Conservation (phyloP, 2,329 filamentous ascomycete species). For the Sporothrix humicola region DNA sequence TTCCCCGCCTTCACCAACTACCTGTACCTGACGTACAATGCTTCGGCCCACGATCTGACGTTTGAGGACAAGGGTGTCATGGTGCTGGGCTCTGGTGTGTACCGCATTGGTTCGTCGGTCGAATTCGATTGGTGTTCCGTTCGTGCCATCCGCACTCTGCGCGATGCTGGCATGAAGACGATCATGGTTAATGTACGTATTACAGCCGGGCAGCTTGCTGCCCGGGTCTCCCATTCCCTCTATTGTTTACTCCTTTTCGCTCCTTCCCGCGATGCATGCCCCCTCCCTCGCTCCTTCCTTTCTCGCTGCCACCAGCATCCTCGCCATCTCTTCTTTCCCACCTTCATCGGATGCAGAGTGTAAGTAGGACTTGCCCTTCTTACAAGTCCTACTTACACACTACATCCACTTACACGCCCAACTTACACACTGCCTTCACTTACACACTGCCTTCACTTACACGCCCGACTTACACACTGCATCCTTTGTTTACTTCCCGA, state of each 20-base stretch:
- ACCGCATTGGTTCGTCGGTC: conserved; percentile 95
- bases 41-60: conserved; percentile 77
- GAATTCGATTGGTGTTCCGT: conserved; percentile 99
- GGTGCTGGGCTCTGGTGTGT: conserved; percentile 95
- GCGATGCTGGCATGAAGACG: conserved; percentile 85
- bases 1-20: conserved; percentile 97
- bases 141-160: conserved; percentile 86
- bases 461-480: no score
- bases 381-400: no score
- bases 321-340: no score
- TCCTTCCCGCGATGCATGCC: not conserved
- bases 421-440: no score
- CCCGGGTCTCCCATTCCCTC: not conserved
- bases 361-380: no score
- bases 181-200: conserved; percentile 78
- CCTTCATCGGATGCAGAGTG: no score
- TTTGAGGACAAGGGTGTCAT: conserved; percentile 94
- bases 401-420: no score
- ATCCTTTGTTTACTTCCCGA: no score
- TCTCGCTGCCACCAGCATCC: no score
- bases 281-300: not conserved
- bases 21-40: conserved; percentile 95
- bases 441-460: no score
- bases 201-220: conserved; percentile 2
- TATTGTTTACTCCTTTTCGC: not conserved